Percentiles rank a stretch among this genome's conserved stretches.
Evolutionary conservation across 192 early-diverging fungal species (phyloP).

Genomic region (Kickxella alabastrina): DNA sequence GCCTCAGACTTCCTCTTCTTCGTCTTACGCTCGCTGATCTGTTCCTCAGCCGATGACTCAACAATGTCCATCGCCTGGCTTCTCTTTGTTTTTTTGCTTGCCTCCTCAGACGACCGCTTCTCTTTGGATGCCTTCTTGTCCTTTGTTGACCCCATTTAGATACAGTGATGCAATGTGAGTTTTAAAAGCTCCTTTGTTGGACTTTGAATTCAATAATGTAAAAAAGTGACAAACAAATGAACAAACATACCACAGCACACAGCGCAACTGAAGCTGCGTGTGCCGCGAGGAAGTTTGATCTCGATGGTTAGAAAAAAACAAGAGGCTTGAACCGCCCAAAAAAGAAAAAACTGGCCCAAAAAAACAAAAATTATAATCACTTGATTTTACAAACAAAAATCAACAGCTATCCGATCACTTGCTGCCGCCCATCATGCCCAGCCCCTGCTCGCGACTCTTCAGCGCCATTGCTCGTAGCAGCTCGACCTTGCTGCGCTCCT

Average conservation of each 20-base stretch:
- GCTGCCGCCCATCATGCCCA: conserved; percentile 27
- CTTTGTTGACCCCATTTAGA: conserved; percentile 10
- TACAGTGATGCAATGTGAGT: too few species aligned
- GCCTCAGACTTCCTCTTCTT: neutral
- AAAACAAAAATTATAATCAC: neutral
- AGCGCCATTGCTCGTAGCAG: conserved; percentile 69
- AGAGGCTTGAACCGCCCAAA: neutral
- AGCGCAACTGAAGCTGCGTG: too few species aligned
- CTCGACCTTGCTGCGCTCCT: conserved; percentile 69
- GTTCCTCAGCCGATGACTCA: neutral
- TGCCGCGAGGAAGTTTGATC: too few species aligned
- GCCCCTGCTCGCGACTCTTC: conserved; percentile 38
- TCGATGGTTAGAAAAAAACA: too few species aligned
- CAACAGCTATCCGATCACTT: too few species aligned
- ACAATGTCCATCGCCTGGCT: neutral
- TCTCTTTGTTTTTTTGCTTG: neutral
- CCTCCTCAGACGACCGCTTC: neutral
- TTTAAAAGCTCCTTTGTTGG: too few species aligned
- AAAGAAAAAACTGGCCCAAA: neutral
- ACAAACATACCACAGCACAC: too few species aligned
- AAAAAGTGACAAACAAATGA: too few species aligned
- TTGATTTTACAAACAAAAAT: too few species aligned
- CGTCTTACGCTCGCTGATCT: neutral
- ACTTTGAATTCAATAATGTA: too few species aligned
- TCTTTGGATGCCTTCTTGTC: neutral